Evolutionary conservation across 257 asterid species (phyloP), one percentile per base, ranked within the genome.

Genomic region (Paraleonurus japonicus): DNA sequence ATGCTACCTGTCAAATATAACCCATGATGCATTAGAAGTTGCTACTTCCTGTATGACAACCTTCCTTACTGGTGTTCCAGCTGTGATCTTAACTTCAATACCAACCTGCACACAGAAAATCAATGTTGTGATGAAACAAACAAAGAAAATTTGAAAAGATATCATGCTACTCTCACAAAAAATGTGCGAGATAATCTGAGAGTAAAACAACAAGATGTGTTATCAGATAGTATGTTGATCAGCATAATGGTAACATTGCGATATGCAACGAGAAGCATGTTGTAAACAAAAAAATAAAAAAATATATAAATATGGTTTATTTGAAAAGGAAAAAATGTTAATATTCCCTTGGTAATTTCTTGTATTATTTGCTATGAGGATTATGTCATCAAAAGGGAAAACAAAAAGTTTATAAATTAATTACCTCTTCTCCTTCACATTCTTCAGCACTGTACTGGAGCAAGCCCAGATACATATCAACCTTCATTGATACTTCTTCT

Each of bases 81-180:
- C 92, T 16, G 80, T 72, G 69, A 88, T 82, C 83, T 88, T 90
- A 48, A 86, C 95, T 83, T 86, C 86, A 78, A 90, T 86, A 77
- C 81, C 85, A 58, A 90, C 87, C 96, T 90, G 72, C 68, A 71
- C 24, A 58, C 33, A 48, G 35, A 47, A 28, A 33, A 75, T 28
- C n/a, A 30, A 20, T 19, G 61, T 55, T 15, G 37, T 37, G 41
- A 47, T 51, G 33, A 50, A 53, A 41, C 27, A 45, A 61, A 58
- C 15, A 57, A 54, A 6, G 28, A 7, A 45, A 20, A 11, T 27
- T 47, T 67, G 12, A 47, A 47, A 35, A 58, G n/a, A 41, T 17
- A 32, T 35, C 41, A 4, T 32, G 74, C 55, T 32, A 55, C 50
- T 12, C 33, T 26, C 61, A 16, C 13, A n/a, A 11, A 23, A 50